Conservation (phyloP, 192 early-diverging fungal species). For the Rhizoclosmatium sp. region DNA sequence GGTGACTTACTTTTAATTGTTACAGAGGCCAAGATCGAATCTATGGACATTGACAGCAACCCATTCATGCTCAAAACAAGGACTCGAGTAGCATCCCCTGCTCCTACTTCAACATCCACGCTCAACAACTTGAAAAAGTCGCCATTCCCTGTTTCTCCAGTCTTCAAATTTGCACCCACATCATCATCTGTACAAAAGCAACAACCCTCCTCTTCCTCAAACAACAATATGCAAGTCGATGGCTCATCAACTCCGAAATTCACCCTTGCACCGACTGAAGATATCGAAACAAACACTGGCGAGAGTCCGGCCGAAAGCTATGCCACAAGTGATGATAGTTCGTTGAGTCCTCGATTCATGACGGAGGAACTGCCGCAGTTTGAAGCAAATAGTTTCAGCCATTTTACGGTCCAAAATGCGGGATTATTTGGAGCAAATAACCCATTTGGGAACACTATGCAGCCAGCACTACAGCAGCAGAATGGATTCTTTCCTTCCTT, state of each 20-base stretch:
- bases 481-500: neutral
- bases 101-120: neutral
- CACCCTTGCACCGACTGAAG: neutral
- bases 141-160: neutral
- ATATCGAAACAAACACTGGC: neutral
- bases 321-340: neutral
- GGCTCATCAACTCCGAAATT: neutral
- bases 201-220: neutral
- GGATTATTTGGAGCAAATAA: neutral
- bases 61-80: constrained; percentile 18
- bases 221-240: constrained; percentile 9
- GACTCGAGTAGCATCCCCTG: neutral
- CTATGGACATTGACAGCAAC: constrained; percentile 10
- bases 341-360: constrained; percentile 5
- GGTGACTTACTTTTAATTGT: no score
- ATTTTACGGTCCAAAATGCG: constrained; percentile 19
- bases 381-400: constrained; percentile 27
- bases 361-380: constrained; percentile 15
- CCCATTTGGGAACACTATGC: neutral
- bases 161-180: neutral
- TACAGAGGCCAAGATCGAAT: neutral
- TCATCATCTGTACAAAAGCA: neutral
- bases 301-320: constrained; percentile 11
- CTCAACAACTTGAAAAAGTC: neutral
- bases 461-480: neutral